phyloP scores from a whole-genome alignment of 2,329 filamentous ascomycete species.

The Aspergillus tubingensis region DNA sequence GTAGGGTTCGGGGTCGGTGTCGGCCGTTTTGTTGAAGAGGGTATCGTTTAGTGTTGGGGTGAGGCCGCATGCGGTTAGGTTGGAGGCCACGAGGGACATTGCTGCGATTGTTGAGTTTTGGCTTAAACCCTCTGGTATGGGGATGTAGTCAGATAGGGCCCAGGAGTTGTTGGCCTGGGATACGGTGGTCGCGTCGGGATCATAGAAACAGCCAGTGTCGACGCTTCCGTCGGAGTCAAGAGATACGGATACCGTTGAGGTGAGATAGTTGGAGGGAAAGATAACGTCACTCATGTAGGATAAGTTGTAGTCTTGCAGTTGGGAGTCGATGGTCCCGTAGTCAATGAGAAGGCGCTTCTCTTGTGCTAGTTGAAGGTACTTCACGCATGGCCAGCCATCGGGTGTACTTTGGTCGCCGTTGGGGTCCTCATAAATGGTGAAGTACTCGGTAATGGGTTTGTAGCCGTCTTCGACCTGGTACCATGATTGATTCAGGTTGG shows the following conservation, averaged over 20 bases:
- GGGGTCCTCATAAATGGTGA: conserved; percentile 42
- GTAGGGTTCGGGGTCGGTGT: conserved; percentile 50
- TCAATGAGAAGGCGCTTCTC: conserved; percentile 57
- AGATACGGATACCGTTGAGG: conserved; percentile 37
- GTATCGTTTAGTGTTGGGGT: conserved; percentile 61
- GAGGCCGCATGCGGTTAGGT: conserved; percentile 60
- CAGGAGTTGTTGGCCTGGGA: conserved; percentile 56
- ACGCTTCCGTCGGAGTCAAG: conserved; percentile 45
- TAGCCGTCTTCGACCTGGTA: conserved; percentile 46
- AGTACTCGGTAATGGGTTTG: conserved; percentile 56
- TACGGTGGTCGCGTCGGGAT: conserved; percentile 43
- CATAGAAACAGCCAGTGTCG: conserved; percentile 57
- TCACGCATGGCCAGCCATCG: conserved; percentile 66
- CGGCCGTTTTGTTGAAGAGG: conserved; percentile 54
- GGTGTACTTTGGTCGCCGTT: conserved; percentile 49
- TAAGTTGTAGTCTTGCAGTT: conserved; percentile 60
- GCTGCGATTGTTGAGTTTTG: conserved; percentile 29
- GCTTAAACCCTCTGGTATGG: conserved; percentile 30
- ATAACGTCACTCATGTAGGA: conserved; percentile 52
- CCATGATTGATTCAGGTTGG: conserved; percentile 62
- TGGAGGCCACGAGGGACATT: conserved; percentile 38
- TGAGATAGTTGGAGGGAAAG: conserved; percentile 53
- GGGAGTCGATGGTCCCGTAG: conserved; percentile 59
- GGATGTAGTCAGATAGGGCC: conserved; percentile 42
- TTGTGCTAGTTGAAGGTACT: conserved; percentile 57